Evolutionary conservation across 139 green algal genomes (phyloP).

Genomic region (Marvania coccoides): DNA sequence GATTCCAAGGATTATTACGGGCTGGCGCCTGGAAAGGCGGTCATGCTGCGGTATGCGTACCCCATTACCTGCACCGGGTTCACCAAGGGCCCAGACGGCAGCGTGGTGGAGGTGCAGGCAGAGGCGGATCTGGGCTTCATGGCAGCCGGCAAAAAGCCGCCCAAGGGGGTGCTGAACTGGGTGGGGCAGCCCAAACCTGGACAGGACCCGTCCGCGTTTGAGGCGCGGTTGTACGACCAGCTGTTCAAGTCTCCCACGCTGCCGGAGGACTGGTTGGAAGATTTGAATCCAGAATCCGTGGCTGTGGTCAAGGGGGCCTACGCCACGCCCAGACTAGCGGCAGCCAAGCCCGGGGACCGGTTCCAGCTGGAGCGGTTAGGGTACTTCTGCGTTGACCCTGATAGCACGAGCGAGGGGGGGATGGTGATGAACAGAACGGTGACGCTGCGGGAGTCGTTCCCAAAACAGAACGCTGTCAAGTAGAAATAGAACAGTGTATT

Average conservation of each 20-base stretch:
- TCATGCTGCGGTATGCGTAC: conserved; percentile 94
- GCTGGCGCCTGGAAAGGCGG: conserved; percentile 85
- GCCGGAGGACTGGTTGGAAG: conserved; percentile 70
- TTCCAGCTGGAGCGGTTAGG: conserved; percentile 96
- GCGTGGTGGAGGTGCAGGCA: conserved; percentile 61
- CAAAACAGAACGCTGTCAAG: conserved; percentile 19
- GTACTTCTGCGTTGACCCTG: conserved; percentile 84
- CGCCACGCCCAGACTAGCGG: conserved; percentile 20
- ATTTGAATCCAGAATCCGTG: conserved; percentile 74
- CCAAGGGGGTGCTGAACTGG: conserved; percentile 97
- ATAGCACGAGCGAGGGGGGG: conserved; percentile 34
- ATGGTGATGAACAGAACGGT: conserved; percentile 92
- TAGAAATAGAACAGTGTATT: too few species aligned
- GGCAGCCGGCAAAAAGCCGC: conserved; percentile 61
- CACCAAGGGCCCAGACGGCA: conserved; percentile 28
- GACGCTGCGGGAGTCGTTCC: conserved; percentile 68
- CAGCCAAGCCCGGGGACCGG: conserved; percentile 30
- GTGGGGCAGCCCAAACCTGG: conserved; percentile 70
- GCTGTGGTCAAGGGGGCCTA: conserved; percentile 42
- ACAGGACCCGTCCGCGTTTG: conserved; percentile 47
- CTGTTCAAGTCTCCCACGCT: conserved; percentile 64
- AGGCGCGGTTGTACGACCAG: conserved; percentile 79
- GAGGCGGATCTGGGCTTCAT: conserved; percentile 40
- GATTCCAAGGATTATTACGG: conserved; percentile 93
- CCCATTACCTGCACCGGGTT: conserved; percentile 69